Evolutionary conservation across 768 basidiomycete genomes (phyloP).

Genomic region (Auricularia heimuer): DNA sequence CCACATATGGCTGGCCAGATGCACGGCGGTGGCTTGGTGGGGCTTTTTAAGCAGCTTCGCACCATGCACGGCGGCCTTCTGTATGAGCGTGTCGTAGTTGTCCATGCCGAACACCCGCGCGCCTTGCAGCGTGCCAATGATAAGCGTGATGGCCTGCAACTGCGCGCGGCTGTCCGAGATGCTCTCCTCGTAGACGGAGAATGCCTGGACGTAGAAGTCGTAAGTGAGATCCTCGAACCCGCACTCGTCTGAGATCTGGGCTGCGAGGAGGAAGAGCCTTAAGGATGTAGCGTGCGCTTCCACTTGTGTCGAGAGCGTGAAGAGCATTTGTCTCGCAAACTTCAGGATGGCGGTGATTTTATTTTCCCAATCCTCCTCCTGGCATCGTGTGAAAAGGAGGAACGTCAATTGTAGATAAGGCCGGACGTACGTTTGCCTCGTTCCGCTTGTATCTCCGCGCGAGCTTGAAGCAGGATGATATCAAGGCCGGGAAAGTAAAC

Average conservation of each 20-base stretch:
- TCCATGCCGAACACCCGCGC: slow-evolving; percentile 88
- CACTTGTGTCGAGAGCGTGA: slow-evolving; percentile 86
- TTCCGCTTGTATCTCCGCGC: slow-evolving; percentile 79
- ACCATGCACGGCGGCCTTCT: slow-evolving; percentile 96
- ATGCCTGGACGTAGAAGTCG: slow-evolving; percentile 95
- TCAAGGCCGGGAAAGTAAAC: slow-evolving; percentile 93
- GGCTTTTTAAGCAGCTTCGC: slow-evolving; percentile 96
- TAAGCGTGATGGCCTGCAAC: slow-evolving; percentile 91
- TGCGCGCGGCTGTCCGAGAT: slow-evolving; percentile 95
- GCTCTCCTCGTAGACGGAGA: slow-evolving; percentile 95
- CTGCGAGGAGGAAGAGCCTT: slow-evolving; percentile 88
- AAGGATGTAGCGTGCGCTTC: slow-evolving; percentile 90
- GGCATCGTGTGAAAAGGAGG: background rate
- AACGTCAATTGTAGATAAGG: background rate
- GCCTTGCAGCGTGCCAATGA: slow-evolving; percentile 83
- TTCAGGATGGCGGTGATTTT: slow-evolving; percentile 86
- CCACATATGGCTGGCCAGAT: slow-evolving; percentile 94
- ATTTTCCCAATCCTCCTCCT: slow-evolving; percentile 82
- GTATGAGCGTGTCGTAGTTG: slow-evolving; percentile 95
- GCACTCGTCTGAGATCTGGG: slow-evolving; percentile 90
- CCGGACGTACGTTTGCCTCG: slow-evolving; percentile 24
- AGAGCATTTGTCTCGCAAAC: slow-evolving; percentile 87
- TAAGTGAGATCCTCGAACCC: slow-evolving; percentile 94
- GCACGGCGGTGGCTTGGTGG: slow-evolving; percentile 91
- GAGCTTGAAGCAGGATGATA: slow-evolving; percentile 86